phyloP scores from a whole-genome alignment of 768 basidiomycete species.

The Termitomyces sp. region DNA sequence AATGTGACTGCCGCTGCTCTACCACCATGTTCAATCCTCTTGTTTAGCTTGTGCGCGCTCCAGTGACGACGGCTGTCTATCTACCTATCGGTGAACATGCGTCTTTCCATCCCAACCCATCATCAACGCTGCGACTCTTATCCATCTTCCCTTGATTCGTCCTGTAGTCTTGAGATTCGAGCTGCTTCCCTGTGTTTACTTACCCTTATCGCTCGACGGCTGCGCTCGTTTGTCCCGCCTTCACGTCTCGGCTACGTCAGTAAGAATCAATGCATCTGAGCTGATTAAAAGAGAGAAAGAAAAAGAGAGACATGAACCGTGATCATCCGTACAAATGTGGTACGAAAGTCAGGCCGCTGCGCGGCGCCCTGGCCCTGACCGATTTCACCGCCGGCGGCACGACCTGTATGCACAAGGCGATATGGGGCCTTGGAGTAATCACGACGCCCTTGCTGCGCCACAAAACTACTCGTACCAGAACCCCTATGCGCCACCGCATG shows the following conservation, averaged over 20 bases:
- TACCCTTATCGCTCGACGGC: slow-evolving; percentile 12
- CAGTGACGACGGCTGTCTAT: no score
- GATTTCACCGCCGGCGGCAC: slow-evolving; percentile 55
- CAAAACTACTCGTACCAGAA: slow-evolving; percentile 70
- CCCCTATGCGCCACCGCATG: slow-evolving; percentile 44
- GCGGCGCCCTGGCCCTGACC: slow-evolving; percentile 69
- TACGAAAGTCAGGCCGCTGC: slow-evolving; percentile 49
- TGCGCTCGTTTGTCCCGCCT: neutral
- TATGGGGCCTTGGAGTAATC: slow-evolving; percentile 63
- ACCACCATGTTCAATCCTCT: no score
- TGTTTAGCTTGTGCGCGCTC: no score
- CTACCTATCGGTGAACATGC: no score
- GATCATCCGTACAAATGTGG: slow-evolving; percentile 80
- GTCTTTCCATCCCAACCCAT: slow-evolving; percentile 23
- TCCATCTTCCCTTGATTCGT: slow-evolving; percentile 9
- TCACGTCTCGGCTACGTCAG: slow-evolving; percentile 27
- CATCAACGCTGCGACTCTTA: slow-evolving; percentile 26
- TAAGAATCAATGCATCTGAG: slow-evolving; percentile 20
- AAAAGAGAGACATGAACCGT: slow-evolving; percentile 67
- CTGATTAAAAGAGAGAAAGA: slow-evolving; percentile 28
- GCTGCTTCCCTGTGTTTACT: slow-evolving; percentile 19
- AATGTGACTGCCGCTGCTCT: no score
- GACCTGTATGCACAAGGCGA: slow-evolving; percentile 54
- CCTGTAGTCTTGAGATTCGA: slow-evolving; percentile 25
- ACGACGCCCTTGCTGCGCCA: slow-evolving; percentile 42